These are phyloP conservation scores for Barnettozyma californica DNA, from an alignment of 805 yeast genomes.

Conservation along the genomic window DNA sequence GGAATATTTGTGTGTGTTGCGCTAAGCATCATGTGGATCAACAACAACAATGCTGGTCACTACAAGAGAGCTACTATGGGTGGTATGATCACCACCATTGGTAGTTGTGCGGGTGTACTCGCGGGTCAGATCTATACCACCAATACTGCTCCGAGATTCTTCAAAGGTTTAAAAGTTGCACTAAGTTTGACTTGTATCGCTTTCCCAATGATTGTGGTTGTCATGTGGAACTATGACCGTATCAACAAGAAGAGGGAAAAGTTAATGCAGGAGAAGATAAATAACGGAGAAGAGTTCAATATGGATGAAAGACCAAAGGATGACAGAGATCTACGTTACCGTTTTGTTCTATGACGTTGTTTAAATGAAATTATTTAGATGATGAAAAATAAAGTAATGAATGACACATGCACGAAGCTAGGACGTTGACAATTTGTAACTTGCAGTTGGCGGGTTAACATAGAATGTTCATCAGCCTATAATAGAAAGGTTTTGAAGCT, in stretches of 20 bases:
- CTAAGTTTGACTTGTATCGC: constrained; percentile 20
- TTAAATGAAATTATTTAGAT: background rate
- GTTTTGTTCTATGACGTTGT: constrained; percentile 7
- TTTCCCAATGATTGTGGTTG: constrained; percentile 13
- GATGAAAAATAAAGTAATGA: background rate
- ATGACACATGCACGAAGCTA: background rate
- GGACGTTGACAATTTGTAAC: background rate
- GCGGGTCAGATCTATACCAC: constrained; percentile 34
- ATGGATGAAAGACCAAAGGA: constrained; percentile 18
- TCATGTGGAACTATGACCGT: constrained; percentile 18
- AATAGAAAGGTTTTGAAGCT: constrained; percentile 42
- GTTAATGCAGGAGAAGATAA: constrained; percentile 7
- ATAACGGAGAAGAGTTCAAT: constrained; percentile 10
- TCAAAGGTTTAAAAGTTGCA: constrained; percentile 27
- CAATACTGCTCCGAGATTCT: constrained; percentile 35
- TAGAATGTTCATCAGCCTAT: constrained; percentile 40
- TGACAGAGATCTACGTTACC: constrained; percentile 20
- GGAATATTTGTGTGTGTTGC: constrained; percentile 37
- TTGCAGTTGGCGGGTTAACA: constrained; percentile 31
- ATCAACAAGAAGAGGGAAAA: constrained; percentile 16
- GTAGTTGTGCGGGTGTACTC: constrained; percentile 33
- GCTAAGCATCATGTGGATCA: constrained; percentile 34
- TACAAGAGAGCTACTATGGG: constrained; percentile 36
- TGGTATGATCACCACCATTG: constrained; percentile 32
- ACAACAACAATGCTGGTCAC: constrained; percentile 36